Percentiles rank a stretch among this genome's conserved stretches.
Evolutionary conservation across 2,329 filamentous ascomycete species (phyloP).

Genomic region (Aspergillus sp.): DNA sequence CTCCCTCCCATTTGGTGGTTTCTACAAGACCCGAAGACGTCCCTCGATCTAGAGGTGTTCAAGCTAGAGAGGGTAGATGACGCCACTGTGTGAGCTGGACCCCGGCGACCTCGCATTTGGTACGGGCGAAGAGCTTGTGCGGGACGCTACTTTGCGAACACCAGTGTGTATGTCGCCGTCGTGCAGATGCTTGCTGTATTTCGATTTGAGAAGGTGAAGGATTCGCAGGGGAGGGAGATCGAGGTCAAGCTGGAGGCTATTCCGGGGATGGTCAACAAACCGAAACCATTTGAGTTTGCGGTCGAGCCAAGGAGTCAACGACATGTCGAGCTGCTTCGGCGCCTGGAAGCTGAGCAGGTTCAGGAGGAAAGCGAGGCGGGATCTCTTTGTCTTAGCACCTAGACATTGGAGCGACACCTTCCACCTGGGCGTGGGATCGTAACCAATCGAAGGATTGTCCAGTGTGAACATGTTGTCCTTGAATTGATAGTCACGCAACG

Average conservation of each 20-base stretch:
- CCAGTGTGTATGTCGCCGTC: slow-evolving; percentile 47
- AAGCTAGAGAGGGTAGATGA: slow-evolving; percentile 51
- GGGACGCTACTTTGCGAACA: slow-evolving; percentile 49
- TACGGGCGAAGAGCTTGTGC: slow-evolving; percentile 51
- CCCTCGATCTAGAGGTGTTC: slow-evolving; percentile 45
- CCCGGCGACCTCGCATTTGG: slow-evolving; percentile 40
- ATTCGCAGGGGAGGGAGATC: slow-evolving; percentile 36
- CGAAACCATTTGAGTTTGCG: slow-evolving; percentile 38
- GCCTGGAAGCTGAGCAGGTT: slow-evolving; percentile 41
- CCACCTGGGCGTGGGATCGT: neutral
- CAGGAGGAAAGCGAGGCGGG: neutral
- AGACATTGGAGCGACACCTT: neutral
- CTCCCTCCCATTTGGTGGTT: slow-evolving; percentile 45
- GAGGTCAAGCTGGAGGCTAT: slow-evolving; percentile 43
- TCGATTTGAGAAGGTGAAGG: slow-evolving; percentile 42
- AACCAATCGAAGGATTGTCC: neutral
- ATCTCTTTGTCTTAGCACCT: neutral
- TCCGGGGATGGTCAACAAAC: slow-evolving; percentile 42
- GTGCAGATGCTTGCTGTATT: slow-evolving; percentile 55
- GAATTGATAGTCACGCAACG: neutral
- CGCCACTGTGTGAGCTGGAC: slow-evolving; percentile 40
- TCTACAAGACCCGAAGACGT: slow-evolving; percentile 41
- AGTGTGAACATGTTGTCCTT: neutral
- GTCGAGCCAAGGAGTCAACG: slow-evolving; percentile 41
- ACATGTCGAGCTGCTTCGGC: slow-evolving; percentile 39